A percentile compares a stretch with the other conserved stretches of the same genome.
These are phyloP conservation scores for Curvularia spicifera DNA, from an alignment of 2,329 filamentous ascomycete species.

Conservation along the genomic window DNA sequence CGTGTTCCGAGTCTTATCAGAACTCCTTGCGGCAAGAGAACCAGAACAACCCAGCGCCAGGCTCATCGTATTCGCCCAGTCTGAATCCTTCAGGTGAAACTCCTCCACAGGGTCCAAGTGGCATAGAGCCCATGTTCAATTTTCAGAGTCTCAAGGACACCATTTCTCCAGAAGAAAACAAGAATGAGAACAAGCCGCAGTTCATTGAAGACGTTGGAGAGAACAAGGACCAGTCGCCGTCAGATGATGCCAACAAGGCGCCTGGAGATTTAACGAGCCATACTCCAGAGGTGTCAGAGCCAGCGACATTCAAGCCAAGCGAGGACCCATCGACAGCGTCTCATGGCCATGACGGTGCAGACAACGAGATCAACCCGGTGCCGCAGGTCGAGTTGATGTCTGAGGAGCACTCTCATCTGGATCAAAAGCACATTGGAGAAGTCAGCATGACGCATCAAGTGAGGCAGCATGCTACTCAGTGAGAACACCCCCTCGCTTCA, in stretches of 20 bases:
- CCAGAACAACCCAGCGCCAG: conserved; percentile 45
- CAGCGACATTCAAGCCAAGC: conserved; percentile 37
- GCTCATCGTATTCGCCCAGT: conserved; percentile 56
- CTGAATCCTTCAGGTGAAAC: conserved; percentile 61
- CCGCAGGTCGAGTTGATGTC: conserved; percentile 33
- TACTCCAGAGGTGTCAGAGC: conserved; percentile 17
- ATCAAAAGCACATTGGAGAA: conserved; percentile 46
- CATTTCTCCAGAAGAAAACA: conserved; percentile 67
- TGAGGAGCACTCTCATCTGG: conserved; percentile 30
- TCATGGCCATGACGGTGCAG: conserved; percentile 14
- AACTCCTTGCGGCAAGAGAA: conserved; percentile 37
- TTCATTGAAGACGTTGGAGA: conserved; percentile 49
- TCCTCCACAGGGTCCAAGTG: conserved; percentile 52
- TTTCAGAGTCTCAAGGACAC: conserved; percentile 87
- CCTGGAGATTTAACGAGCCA: not conserved
- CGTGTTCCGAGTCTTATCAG: conserved; percentile 69
- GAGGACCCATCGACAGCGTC: conserved; percentile 11
- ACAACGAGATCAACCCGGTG: conserved; percentile 37
- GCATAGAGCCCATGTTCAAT: conserved; percentile 84
- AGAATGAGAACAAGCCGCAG: conserved; percentile 53
- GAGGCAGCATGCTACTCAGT: conserved; percentile 44
- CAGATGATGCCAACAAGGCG: conserved; percentile 11
- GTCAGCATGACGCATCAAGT: conserved; percentile 37
- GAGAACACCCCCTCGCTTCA: conserved; percentile 13
- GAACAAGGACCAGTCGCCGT: conserved; percentile 11